Evolutionary conservation across 345 rosid species (phyloP).

Genomic region (Kernera saxatilis): DNA sequence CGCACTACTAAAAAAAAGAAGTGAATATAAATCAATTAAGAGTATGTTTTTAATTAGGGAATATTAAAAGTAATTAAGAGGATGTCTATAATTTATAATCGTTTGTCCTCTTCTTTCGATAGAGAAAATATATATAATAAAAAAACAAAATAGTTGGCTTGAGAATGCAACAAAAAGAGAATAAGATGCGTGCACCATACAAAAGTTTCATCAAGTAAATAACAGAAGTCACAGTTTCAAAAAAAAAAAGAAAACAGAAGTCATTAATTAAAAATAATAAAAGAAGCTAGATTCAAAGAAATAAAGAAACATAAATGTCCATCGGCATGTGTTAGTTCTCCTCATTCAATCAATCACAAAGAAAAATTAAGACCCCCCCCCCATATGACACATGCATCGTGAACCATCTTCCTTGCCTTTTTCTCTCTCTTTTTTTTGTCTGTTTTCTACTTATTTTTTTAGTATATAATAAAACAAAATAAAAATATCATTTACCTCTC

Average conservation of each 20-base stretch:
- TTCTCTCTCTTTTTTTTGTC: neutral
- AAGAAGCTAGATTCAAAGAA: neutral
- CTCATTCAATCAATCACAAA: constrained; percentile 20
- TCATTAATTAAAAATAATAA: neutral
- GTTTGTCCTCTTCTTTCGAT: neutral
- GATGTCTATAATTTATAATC: neutral
- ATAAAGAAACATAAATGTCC: constrained; percentile 8
- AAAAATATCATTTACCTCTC: neutral
- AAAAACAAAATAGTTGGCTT: too few species aligned
- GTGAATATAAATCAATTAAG: neutral
- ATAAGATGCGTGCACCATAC: constrained; percentile 28
- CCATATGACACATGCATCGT: constrained; percentile 32
- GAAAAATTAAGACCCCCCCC: constrained; percentile 1
- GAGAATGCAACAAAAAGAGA: constrained; percentile 13
- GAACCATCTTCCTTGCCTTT: neutral
- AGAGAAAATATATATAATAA: neutral
- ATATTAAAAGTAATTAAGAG: neutral
- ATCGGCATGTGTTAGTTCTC: constrained; percentile 33
- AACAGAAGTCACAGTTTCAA: too few species aligned
- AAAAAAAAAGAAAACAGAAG: too few species aligned
- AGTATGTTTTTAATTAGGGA: neutral
- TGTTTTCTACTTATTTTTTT: neutral
- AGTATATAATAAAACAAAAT: neutral
- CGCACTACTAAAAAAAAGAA: neutral
- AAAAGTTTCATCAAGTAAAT: constrained; percentile 2